phyloP scores from a whole-genome alignment of 2,329 filamentous ascomycete species.

The Plectosphaerella plurivora region DNA sequence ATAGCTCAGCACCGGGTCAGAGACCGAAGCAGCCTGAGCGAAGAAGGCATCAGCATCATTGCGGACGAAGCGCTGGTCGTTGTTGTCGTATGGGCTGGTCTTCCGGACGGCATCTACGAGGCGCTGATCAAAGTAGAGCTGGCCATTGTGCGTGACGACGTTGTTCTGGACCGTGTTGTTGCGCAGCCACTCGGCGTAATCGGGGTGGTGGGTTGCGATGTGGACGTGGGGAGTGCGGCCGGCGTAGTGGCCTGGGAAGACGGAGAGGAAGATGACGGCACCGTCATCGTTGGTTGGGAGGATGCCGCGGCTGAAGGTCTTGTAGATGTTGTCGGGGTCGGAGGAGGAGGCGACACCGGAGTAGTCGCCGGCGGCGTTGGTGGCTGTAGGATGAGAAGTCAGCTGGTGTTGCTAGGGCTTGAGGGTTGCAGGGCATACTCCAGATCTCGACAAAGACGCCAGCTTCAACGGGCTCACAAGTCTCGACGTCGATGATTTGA shows the following conservation, averaged over 20 bases:
- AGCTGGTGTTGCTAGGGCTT: background rate
- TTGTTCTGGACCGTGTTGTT: slow-evolving; percentile 6
- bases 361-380: slow-evolving; percentile 8
- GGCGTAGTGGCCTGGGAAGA: background rate
- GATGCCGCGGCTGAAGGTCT: background rate
- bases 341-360: slow-evolving; percentile 3
- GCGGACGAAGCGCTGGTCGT: background rate
- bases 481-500: slow-evolving; percentile 10
- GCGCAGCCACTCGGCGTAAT: background rate
- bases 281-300: background rate
- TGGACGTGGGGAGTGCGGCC: background rate
- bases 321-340: slow-evolving; percentile 2
- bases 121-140: slow-evolving; percentile 1
- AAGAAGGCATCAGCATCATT: background rate
- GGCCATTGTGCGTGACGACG: background rate
- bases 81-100: background rate
- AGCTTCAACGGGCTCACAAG: slow-evolving; percentile 4
- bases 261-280: background rate
- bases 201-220: background rate
- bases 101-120: background rate
- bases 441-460: slow-evolving; percentile 6
- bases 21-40: background rate
- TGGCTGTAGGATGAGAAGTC: background rate
- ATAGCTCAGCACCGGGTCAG: background rate
- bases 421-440: slow-evolving; percentile 1